A percentile compares a stretch with the other conserved stretches of the same genome.
Evolutionary conservation across 306 rosid genomes (phyloP).

Genomic region (Castanospermum australe): DNA sequence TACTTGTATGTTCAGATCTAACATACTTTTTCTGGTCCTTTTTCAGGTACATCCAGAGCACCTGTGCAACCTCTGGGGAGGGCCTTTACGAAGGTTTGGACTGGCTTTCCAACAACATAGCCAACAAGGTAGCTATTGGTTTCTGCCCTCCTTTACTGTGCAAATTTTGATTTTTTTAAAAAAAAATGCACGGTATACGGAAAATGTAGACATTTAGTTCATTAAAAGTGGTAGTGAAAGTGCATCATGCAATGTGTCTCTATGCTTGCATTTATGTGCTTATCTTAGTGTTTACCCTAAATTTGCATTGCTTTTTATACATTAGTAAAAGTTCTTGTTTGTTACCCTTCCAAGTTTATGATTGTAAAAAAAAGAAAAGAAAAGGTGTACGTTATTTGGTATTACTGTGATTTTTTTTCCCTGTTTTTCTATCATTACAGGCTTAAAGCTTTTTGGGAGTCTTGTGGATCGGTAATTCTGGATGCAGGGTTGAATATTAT

Average conservation of each 20-base stretch:
- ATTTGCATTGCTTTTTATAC: neutral
- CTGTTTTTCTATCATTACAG: conserved; percentile 37
- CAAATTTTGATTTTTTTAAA: neutral
- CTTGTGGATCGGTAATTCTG: conserved; percentile 65
- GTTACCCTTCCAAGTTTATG: neutral
- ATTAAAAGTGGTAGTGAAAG: conserved; percentile 1
- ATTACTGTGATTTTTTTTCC: neutral
- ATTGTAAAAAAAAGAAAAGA: neutral
- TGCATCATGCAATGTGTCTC: neutral
- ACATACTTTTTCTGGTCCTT: conserved; percentile 20
- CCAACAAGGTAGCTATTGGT: conserved; percentile 72
- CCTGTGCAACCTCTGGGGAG: conserved; percentile 99
- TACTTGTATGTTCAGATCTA: too few relatives aligned
- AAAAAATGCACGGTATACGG: neutral
- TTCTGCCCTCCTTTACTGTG: neutral
- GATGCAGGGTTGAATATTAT: conserved; percentile 96
- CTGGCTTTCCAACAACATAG: conserved; percentile 99
- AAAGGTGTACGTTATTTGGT: neutral
- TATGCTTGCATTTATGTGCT: neutral
- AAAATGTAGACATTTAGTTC: neutral
- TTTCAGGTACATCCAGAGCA: conserved; percentile 99
- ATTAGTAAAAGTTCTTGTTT: neutral
- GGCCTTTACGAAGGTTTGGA: conserved; percentile 98
- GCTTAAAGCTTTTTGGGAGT: conserved; percentile 53
- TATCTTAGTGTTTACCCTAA: neutral